phyloP scores from a whole-genome alignment of 1,284 basidiomycete species.

The Ustilago sp. region DNA sequence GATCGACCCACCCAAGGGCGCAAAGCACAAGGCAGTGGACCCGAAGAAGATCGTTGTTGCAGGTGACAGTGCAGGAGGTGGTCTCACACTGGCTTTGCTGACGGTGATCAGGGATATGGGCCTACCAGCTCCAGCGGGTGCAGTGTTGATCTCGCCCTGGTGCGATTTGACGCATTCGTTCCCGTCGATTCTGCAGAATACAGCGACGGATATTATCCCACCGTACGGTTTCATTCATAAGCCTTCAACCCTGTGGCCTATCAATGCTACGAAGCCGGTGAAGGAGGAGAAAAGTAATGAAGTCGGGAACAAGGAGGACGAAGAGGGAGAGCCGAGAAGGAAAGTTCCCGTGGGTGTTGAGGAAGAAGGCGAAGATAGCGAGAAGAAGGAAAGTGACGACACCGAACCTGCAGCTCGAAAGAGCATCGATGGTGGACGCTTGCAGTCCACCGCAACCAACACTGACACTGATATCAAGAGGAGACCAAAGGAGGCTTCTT shows the following conservation, averaged over 20 bases:
- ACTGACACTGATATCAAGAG: background rate
- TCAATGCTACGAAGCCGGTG: conserved; percentile 41
- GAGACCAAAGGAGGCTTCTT: background rate
- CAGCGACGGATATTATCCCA: conserved; percentile 78
- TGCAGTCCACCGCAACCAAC: background rate
- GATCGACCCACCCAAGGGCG: conserved; percentile 78
- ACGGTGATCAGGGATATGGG: conserved; percentile 90
- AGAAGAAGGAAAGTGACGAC: conserved; percentile 7
- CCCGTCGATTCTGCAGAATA: conserved; percentile 86
- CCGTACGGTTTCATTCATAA: conserved; percentile 69
- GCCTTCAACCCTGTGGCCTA: conserved; percentile 67
- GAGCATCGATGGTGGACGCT: conserved; percentile 25
- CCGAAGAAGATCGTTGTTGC: conserved; percentile 83
- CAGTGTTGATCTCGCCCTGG: conserved; percentile 73
- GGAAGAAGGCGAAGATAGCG: conserved; percentile 6
- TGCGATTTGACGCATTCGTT: conserved; percentile 95
- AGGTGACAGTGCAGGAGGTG: conserved; percentile 95
- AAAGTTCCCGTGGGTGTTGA: conserved; percentile 40
- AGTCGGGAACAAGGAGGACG: background rate
- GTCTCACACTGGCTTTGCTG: conserved; percentile 83
- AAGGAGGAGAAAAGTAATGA: conserved; percentile 10
- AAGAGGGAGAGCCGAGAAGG: conserved; percentile 15
- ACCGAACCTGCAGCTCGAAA: conserved; percentile 33
- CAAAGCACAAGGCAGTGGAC: conserved; percentile 77
- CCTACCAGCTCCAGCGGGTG: conserved; percentile 80